These are phyloP conservation scores for Ramaria sp. DNA, from an alignment of 768 basidiomycete species.

Conservation along the genomic window DNA sequence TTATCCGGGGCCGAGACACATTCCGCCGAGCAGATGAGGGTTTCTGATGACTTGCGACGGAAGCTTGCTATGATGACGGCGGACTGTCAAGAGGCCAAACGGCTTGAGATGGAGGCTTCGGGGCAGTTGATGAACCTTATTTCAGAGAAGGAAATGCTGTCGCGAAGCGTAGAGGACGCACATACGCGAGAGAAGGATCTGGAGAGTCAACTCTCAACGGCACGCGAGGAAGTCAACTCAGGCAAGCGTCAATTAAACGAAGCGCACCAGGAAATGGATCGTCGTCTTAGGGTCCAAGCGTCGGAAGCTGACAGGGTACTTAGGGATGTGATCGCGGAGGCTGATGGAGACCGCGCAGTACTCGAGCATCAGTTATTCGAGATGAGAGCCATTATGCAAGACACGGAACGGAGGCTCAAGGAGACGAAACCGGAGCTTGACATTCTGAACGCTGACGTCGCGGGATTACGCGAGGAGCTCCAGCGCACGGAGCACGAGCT, in stretches of 20 bases:
- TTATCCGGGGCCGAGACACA: conserved; percentile 40
- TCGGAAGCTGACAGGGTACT: conserved; percentile 57
- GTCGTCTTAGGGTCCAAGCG: conserved; percentile 60
- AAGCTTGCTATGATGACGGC: conserved; percentile 50
- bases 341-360: conserved; percentile 88
- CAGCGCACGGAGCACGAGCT: conserved; percentile 62
- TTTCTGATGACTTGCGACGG: conserved; percentile 48
- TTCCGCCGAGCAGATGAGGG: conserved; percentile 45
- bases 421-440: conserved; percentile 51
- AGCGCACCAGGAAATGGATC: conserved; percentile 69
- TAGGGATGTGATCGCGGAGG: conserved; percentile 84
- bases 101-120: conserved; percentile 52
- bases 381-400: conserved; percentile 51
- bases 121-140: conserved; percentile 54
- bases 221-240: conserved; percentile 61
- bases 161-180: conserved; percentile 66
- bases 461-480: conserved; percentile 62
- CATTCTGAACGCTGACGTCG: conserved; percentile 55
- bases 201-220: conserved; percentile 61
- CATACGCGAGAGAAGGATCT: conserved; percentile 64
- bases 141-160: conserved; percentile 64
- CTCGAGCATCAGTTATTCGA: conserved; percentile 82
- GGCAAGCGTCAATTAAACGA: conserved; percentile 58
- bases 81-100: conserved; percentile 60
- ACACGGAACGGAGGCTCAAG: conserved; percentile 50